Conservation (phyloP, 2,329 filamentous ascomycete species). For the Chalaropsis thielavioides region DNA sequence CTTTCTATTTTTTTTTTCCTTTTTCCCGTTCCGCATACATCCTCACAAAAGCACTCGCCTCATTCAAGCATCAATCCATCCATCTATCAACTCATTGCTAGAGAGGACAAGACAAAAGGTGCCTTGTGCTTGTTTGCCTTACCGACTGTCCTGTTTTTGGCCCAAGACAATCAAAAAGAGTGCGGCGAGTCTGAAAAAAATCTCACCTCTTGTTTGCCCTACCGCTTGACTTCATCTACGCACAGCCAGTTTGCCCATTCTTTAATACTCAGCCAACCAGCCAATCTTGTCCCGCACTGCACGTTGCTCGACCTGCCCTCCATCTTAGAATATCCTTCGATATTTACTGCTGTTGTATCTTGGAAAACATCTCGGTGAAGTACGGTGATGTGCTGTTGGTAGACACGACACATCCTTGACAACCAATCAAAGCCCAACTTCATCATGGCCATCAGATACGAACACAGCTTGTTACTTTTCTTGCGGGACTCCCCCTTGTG, state of each 20-base stretch:
- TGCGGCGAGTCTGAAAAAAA: background rate
- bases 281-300: background rate
- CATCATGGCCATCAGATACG: constrained; percentile 42
- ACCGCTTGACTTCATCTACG: background rate
- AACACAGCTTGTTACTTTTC: constrained; percentile 58
- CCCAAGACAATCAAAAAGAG: background rate
- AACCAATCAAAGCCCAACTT: background rate
- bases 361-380: background rate
- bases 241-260: background rate
- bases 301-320: background rate
- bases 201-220: background rate
- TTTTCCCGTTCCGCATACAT: background rate
- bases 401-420: background rate
- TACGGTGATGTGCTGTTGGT: background rate
- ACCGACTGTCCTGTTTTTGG: background rate
- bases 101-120: background rate
- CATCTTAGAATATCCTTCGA: background rate
- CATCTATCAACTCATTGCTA: background rate
- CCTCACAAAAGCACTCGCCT: background rate
- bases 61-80: background rate
- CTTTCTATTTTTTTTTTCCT: background rate
- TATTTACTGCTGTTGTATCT: background rate
- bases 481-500: constrained; percentile 74
- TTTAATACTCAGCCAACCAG: background rate
- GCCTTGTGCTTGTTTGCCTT: background rate